Base-by-base conservation (phyloP, 176 grass and related monocot genomes). In the Triticum monococcum region DNA sequence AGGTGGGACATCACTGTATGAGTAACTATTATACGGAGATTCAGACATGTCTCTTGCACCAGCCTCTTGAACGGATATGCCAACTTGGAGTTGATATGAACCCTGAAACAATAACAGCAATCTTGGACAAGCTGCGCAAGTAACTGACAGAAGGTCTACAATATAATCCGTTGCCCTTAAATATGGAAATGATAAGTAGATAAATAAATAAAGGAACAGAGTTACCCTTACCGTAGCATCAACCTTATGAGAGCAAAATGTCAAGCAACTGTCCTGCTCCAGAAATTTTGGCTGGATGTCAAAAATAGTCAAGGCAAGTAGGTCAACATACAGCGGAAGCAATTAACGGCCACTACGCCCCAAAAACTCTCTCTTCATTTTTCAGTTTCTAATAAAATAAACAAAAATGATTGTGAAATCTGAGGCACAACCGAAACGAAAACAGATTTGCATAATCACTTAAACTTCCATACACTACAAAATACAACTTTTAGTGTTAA, bases 1-100 rank as follows among this genome's bases (percentile, higher is more conserved):
- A 78, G 92, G 80, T 43, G 91, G 82, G 72, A 94, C 85, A 91
- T 94, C 84, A 80, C 86, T 84, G 84, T 96, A 98, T n/a, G 84
- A 96, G 77, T 94, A 98, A 85, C 72, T 79, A 86, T 86, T 90
- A 84, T 99, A 99, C 48, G 90, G 89, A 84, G 90, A 92, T 62
- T 79, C 46, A 22, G 74, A 91, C 78, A 84, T 85, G 23, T 90
- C 89, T 75, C 52, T 94, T 80, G 97, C 94, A 74, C 94, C 92
- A 83, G 72, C 92, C 88, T 94, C 92, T 90, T 96, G 92, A 64
- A 89, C 92, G 41, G 76, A 93, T 86, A 99, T 90, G 80, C 77
- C 88, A 69, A 99, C 89, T 94, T 96, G 94, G 66, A 96, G 60
- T 76, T 93, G 86, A 92, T 86, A 96, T 86, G 92, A 79, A 90